These are phyloP conservation scores for Verbena officinalis DNA, from an alignment of 257 asterid genomes.

Conservation along the genomic window DNA sequence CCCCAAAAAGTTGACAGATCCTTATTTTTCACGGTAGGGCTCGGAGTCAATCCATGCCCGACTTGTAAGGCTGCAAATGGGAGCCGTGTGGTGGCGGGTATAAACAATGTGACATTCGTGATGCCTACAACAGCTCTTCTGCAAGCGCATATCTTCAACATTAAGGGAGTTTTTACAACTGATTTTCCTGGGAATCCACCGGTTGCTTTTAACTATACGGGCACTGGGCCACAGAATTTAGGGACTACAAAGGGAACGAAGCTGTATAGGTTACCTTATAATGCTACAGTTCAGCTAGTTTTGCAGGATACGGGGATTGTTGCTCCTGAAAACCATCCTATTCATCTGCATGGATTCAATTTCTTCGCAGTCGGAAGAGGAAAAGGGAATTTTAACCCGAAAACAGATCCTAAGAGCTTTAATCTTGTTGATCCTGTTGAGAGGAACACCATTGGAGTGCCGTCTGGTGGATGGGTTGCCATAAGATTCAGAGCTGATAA, in stretches of 20 bases:
- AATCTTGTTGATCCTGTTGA: constrained; percentile 69
- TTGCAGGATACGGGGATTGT: constrained; percentile 62
- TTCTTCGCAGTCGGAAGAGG: constrained; percentile 62
- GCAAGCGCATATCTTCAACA: constrained; percentile 56
- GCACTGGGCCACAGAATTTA: constrained; percentile 38
- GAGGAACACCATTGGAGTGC: constrained; percentile 69
- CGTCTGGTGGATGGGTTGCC: constrained; percentile 77
- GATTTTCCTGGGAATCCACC: constrained; percentile 67
- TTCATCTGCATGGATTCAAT: constrained; percentile 73
- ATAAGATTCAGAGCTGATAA: constrained; percentile 63
- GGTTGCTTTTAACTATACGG: constrained; percentile 48
- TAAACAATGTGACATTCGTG: constrained; percentile 63
- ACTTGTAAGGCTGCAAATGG: constrained; percentile 57
- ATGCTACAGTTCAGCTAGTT: constrained; percentile 54
- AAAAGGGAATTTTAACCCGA: constrained; percentile 54
- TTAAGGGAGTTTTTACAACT: constrained; percentile 60
- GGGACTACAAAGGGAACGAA: constrained; percentile 47
- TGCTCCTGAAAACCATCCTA: constrained; percentile 60
- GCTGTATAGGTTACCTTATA: constrained; percentile 52
- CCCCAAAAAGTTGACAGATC: constrained; percentile 50
- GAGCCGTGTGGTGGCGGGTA: constrained; percentile 51
- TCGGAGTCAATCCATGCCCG: constrained; percentile 58
- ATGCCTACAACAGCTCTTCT: constrained; percentile 61
- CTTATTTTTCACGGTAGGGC: constrained; percentile 52
- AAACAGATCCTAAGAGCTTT: constrained; percentile 47